Percentiles rank a stretch among this genome's conserved stretches.
phyloP scores from a whole-genome alignment of 257 asterid genomes.

The Salvia miltiorrhiza region DNA sequence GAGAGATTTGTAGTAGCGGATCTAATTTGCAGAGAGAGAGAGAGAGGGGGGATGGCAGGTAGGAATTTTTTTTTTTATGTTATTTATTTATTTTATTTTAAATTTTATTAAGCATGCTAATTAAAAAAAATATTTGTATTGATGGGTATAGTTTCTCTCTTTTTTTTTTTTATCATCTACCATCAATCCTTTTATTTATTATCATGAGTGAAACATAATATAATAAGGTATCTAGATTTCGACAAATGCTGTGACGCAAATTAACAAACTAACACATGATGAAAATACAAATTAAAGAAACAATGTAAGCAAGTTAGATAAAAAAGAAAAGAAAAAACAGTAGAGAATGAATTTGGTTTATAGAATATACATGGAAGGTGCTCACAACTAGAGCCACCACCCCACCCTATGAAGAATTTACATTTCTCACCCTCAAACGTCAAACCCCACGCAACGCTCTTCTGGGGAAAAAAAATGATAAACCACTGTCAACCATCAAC shows the following conservation, averaged over 20 bases:
- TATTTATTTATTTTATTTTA: no score
- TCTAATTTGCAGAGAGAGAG: no score
- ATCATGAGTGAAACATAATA: no score
- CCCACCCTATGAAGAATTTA: slow-evolving; percentile 43
- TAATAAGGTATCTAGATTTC: not conserved
- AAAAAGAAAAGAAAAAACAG: not conserved
- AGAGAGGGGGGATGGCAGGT: no score
- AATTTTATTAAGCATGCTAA: no score
- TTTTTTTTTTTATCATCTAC: no score
- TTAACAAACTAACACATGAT: not conserved
- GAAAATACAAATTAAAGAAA: not conserved
- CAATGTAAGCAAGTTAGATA: not conserved
- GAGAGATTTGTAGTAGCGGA: no score
- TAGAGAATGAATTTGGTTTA: slow-evolving; percentile 28
- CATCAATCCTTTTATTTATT: no score
- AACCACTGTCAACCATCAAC: slow-evolving; percentile 34
- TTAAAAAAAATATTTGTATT: no score
- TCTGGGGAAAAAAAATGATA: slow-evolving; percentile 23
- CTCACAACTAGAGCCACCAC: slow-evolving; percentile 37
- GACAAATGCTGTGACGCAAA: not conserved
- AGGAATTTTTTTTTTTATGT: no score
- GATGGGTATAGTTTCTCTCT: no score
- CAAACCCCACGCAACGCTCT: slow-evolving; percentile 21
- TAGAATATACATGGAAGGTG: slow-evolving; percentile 62
- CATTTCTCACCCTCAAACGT: slow-evolving; percentile 54